Conservation (phyloP, 495 filamentous ascomycete genomes). For the Penicillium angulare region DNA sequence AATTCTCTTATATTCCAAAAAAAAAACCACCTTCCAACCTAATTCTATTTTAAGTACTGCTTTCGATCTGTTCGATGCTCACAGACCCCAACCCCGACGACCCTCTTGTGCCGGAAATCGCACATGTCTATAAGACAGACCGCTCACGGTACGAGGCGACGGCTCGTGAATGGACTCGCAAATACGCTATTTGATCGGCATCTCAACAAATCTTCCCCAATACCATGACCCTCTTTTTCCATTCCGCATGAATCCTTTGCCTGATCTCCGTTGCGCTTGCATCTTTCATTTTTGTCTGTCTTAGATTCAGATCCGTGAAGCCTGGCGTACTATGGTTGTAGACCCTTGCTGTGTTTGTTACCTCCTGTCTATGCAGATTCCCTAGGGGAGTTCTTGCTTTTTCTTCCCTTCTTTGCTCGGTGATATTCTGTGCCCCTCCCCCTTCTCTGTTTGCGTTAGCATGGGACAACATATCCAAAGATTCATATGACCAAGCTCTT, state of each 20-base stretch:
- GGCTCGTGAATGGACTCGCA: conserved; percentile 96
- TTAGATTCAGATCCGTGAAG: conserved; percentile 45
- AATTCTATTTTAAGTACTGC: conserved; percentile 61
- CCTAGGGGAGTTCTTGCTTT: conserved; percentile 18
- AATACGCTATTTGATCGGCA: conserved; percentile 78
- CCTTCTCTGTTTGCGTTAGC: conserved; percentile 16
- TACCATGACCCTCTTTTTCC: conserved; percentile 7
- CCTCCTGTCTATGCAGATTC: conserved; percentile 7
- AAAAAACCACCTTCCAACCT: too few species aligned
- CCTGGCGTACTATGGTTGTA: conserved; percentile 50
- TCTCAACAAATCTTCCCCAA: conserved; percentile 21
- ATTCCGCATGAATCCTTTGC: conserved; percentile 21
- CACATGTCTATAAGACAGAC: conserved; percentile 99
- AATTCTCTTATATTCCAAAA: too few species aligned
- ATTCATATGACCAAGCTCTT: conserved; percentile 46
- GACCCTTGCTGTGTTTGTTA: conserved; percentile 27
- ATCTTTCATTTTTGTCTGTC: conserved; percentile 30
- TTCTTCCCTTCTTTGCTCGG: conserved; percentile 21
- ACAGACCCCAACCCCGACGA: conserved; percentile 99
- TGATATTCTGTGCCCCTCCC: conserved; percentile 4
- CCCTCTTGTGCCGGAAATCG: conserved; percentile 96
- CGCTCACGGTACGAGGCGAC: conserved; percentile 92
- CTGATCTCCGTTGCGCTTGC: conserved; percentile 30
- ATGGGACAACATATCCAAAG: conserved; percentile 42
- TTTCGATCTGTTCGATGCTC: conserved; percentile 99